Evolutionary conservation across 2,329 filamentous ascomycete genomes (phyloP), one percentile per base, ranked within the genome.

Genomic region (Diplodia scrobiculata): DNA sequence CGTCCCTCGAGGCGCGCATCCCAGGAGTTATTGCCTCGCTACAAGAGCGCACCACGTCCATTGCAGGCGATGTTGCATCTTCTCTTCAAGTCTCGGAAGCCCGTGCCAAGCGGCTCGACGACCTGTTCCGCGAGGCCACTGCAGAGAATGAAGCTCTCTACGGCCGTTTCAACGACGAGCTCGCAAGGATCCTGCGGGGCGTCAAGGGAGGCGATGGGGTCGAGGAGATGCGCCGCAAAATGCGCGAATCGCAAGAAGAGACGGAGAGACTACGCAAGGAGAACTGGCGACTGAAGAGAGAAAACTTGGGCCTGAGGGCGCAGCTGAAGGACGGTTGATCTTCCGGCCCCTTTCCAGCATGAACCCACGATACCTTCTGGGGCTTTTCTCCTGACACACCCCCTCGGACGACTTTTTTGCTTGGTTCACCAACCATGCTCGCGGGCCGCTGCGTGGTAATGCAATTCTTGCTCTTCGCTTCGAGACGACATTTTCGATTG

Each of bases 111-210:
- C 89, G 90, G 48, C 86, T 97, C 63, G 93, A 97, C 75, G 91
- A 96, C 78, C 81, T 97, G 62, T 96, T 96, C 79, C 90, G 91
- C 70, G 92, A 97, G 73, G 86, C 89, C 17, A 92, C 88, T 71
- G 91, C 91, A 0, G 94, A 98, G 81, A 98, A 97, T 72, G 93
- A 97, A 79, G 86, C 94, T 34, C 82, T 98, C 65, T 97, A 97
- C 77, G 90, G 94, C 70, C 89, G 89, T 68, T 97, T 97, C 81
- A 97, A 97, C 73, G 86, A 87, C n/a, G 94, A 97, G 79, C 80
- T 98, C 55, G 89, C 87, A 71, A 92, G 90, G 80, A 91, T 97
- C 68, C 83, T 92, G 51, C 53, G 58, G 5, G 32, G 47, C 11
- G 89, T 87, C 75, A 91, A 89, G 48, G 86, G 87, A 3, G 89